Conservation (phyloP, 2,329 filamentous ascomycete species). For the Sporothrix sp. region DNA sequence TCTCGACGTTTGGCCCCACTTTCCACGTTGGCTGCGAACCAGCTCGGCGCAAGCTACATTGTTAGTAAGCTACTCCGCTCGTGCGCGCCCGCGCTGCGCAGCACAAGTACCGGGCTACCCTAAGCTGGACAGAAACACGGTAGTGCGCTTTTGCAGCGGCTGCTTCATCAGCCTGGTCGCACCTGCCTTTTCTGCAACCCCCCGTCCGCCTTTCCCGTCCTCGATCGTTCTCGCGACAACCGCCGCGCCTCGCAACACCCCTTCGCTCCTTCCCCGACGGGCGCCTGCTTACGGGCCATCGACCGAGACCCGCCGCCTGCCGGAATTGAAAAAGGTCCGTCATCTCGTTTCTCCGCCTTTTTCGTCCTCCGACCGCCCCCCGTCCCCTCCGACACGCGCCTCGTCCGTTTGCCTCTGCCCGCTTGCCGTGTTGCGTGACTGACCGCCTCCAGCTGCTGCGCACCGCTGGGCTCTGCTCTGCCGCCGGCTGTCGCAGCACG, state of each 20-base stretch:
- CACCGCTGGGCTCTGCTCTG: background rate
- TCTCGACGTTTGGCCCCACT: background rate
- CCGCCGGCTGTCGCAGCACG: no score
- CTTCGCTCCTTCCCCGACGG: background rate
- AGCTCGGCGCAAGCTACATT: background rate
- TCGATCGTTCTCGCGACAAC: constrained; percentile 7
- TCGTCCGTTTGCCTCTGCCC: no score
- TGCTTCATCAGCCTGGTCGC: constrained; percentile 10
- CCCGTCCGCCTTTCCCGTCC: background rate
- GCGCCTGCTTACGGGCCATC: background rate
- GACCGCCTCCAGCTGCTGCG: no score
- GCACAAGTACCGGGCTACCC: background rate
- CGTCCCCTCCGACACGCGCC: no score
- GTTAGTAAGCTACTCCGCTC: background rate
- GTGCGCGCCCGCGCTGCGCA: background rate
- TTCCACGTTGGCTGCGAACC: background rate
- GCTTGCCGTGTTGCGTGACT: no score
- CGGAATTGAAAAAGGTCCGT: no score
- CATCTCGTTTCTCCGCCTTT: no score
- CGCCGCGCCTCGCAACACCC: background rate
- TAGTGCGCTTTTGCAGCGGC: background rate
- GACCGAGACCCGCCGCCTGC: background rate
- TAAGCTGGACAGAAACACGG: background rate
- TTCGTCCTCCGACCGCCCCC: no score
- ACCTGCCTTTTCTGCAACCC: background rate